Base-by-base conservation (phyloP, 2,329 filamentous ascomycete species). In the Apiospora arundinis region DNA sequence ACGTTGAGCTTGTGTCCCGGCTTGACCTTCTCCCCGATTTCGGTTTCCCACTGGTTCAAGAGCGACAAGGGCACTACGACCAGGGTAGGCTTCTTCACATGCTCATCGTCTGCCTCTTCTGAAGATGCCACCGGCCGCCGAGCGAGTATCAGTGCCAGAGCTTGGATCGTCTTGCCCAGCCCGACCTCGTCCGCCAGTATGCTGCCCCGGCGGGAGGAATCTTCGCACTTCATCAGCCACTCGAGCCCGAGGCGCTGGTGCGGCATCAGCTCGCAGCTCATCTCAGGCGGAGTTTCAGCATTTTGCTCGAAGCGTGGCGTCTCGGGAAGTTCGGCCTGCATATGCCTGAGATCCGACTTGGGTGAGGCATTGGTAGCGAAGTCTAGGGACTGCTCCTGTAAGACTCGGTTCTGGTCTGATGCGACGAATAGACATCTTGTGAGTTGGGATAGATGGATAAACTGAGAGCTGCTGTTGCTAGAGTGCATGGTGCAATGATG, bases 141-240 rank as follows among this genome's bases (percentile, higher is more conserved):
- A 16, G 74, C 75, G 8, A 80, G 70, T 12, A 80, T 79, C 45
- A 80, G 70, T 23, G 78, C 75, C 32, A 80, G 71, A 3, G 78
- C 77, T 70, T 79, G 76, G 40, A 80, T 73, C 8, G 78, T 79
- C 71, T 80, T 80, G 60, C 78, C 78, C 32, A 80, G 66, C 12
- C 78, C 78, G 77, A 80, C 78, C 2, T 76, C 76, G 45, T 80
- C 72, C 65, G 78, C 78, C 56, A 80, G 76, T 67, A 80, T 76
- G 2, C 77, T 76, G 1, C 77, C 77, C 71, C 77, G 78, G 23
- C 74, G 68, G 5, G 42, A 6, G 56, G 74, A 74, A 28, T 77
- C 68, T 69, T 80, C 78, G 40, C 77, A 76, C 40, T 76, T 67
- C 32, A 76, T 75, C 69, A 80, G 68, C 78, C 78, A 80, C 21